phyloP scores from a whole-genome alignment of 306 rosid genomes.

The Cucumis melo region DNA sequence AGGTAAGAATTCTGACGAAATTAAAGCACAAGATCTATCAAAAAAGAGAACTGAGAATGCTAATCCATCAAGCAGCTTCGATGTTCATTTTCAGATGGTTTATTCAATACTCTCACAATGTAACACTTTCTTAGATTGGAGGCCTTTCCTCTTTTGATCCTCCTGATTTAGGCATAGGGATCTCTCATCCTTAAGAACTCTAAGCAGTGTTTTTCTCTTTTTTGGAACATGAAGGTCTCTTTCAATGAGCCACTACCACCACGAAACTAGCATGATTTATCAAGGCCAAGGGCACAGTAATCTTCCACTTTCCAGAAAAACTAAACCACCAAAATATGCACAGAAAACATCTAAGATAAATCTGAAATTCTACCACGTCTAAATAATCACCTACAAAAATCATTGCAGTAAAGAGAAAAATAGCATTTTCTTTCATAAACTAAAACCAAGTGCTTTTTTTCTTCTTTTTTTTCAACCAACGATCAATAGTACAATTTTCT shows the following conservation, averaged over 20 bases:
- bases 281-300: not conserved
- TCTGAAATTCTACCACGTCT: not conserved
- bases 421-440: not conserved
- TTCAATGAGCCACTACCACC: not conserved
- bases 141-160: no score
- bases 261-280: not conserved
- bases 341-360: not conserved
- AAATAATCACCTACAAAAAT: not conserved
- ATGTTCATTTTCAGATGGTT: not conserved
- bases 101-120: not conserved
- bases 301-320: not conserved
- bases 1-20: not conserved
- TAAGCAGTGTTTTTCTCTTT: no score
- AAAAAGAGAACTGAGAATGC: not conserved
- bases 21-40: not conserved
- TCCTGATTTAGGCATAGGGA: no score
- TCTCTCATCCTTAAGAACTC: no score
- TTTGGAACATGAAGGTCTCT: no score
- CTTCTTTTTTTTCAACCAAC: not conserved
- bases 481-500: not conserved
- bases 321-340: not conserved
- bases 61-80: not conserved
- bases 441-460: no score
- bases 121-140: not conserved
- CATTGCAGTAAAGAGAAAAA: not conserved